Base-by-base conservation (phyloP, 305 asterid species). In the Plantago lanceolata region DNA sequence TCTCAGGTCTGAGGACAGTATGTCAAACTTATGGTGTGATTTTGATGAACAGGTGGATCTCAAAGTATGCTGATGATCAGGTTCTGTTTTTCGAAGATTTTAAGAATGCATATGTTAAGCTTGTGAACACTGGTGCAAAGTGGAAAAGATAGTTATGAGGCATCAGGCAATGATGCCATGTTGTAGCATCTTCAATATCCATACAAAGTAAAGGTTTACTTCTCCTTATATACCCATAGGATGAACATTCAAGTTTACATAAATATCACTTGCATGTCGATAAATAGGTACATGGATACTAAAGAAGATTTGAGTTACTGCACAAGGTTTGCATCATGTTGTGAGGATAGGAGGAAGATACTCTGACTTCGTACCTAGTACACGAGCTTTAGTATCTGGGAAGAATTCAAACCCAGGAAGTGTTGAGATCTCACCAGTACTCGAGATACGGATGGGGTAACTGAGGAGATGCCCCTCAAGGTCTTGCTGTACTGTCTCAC, bases 1-100 rank as follows among this genome's bases (percentile, higher is more conserved):
- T 52, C n/a, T 44, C 21, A 63, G 65, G 28, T 48, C 44, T n/a
- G n/a, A n/a, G n/a, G 26, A 2, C n/a, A 49, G 61, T 48, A 6
- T 19, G 11, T 52, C 1, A 37, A 58, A 37, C 35, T 48, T 55
- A 33, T 61, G 49, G 53, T 15, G 48, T 59, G 64, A 6, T 49
- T 57, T 57, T 73, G 47, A 37, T 52, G 52, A 56, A 64, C 83
- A 90, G 93, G 76, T 92, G 98, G 96, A 85, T 89, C 70, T 48
- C 90, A 58, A 87, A 79, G 80, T 92, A 89, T 43, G 96, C 98
- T n/a, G 78, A 78, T 24, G 83, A 92, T 57, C 84, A 92, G 71
- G 64, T 71, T 63, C 79, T 84, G 64, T 92, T 89, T 72, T 92
- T 89, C 57, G 78, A 85, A 66, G 96, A 92, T 73, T 92, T 92